Conservation (phyloP, 495 filamentous ascomycete genomes). For the Parachaetomium inaequale region DNA sequence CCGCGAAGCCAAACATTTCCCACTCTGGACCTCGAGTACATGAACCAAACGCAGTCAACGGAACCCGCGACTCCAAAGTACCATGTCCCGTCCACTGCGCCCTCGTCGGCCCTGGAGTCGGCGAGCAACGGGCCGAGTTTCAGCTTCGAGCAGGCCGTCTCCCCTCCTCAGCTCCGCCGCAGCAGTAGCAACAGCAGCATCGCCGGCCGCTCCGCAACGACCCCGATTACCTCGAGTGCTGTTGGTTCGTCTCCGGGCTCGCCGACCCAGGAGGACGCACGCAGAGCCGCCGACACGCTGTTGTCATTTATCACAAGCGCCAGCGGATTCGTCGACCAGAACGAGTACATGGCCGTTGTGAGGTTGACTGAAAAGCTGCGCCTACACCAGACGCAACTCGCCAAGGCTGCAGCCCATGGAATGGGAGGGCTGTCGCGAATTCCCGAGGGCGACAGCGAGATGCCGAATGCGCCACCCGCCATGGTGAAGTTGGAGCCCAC, state of each 20-base stretch:
- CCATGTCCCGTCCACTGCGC: conserved; percentile 51
- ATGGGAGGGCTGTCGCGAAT: conserved; percentile 69
- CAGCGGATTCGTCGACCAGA: conserved; percentile 66
- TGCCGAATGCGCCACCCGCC: conserved; percentile 31
- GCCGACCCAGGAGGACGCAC: conserved; percentile 86
- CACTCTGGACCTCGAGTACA: conserved; percentile 66
- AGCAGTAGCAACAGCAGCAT: conserved; percentile 53
- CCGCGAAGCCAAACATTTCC: conserved; percentile 93
- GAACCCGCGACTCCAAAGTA: conserved; percentile 67
- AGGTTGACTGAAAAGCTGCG: conserved; percentile 88
- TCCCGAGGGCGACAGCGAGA: conserved; percentile 56
- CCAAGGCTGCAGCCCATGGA: conserved; percentile 45
- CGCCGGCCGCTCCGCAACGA: conserved; percentile 43
- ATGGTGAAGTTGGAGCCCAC: conserved; percentile 24
- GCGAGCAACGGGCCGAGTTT: conserved; percentile 59
- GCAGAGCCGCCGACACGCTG: conserved; percentile 77
- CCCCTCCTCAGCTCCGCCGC: conserved; percentile 51
- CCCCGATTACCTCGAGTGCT: conserved; percentile 38
- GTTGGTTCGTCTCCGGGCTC: conserved; percentile 53
- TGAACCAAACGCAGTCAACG: conserved; percentile 58
- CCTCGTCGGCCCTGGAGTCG: conserved; percentile 66
- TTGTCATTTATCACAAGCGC: conserved; percentile 78
- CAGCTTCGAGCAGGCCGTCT: conserved; percentile 51
- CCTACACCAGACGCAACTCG: conserved; percentile 56
- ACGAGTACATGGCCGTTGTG: conserved; percentile 78